Evolutionary conservation across 2,329 filamentous ascomycete genomes (phyloP), one percentile per base, ranked within the genome.

Genomic region (Shiraia bambusicola): DNA sequence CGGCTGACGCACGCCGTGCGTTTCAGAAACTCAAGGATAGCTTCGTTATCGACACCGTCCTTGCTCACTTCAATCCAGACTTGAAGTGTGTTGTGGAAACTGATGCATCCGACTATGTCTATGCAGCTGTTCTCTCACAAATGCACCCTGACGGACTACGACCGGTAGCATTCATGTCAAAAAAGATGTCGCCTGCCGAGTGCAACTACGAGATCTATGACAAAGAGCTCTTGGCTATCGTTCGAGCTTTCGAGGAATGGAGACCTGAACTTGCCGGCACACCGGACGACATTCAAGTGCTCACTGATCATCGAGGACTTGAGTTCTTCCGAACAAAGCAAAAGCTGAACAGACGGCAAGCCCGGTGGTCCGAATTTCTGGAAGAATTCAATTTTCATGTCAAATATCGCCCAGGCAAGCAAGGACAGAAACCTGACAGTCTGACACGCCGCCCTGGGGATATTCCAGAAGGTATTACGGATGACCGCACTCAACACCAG

Each of bases 191-290:
- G 13, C 33, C 36, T 10, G 48, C 45, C 0, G 38, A 68, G 42
- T 47, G 36, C 6, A 69, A 69, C 46, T 69, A 69, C 44, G 33
- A 63, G 11, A 67, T 67, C 7, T 54, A 69, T 36, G 45, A 70
- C 34, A 67, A 69, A 37, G 65, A 69, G 52, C 49, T 72, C 0
- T 32, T 70, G 7, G 61, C 63, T 2, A 65, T 71, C 28, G 40
- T 70, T 3, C 29, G 34, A 6, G 34, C 29, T 17, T 54, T 69
- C 17, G 28, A 65, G 38, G 34, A 58, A 37, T 69, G 45, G 56
- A 24, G 42, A 25, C 36, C 32, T 24, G 22, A 45, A 26, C 37
- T 45, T 17, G 13, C 25, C 3, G 14, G 36, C 2, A 25, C 36
- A n/a, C 35, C 58, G 11, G 36, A 45, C 12, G 45, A 61, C 2